phyloP scores from a whole-genome alignment of 331 rosid genomes.

The Saraca asoca region DNA sequence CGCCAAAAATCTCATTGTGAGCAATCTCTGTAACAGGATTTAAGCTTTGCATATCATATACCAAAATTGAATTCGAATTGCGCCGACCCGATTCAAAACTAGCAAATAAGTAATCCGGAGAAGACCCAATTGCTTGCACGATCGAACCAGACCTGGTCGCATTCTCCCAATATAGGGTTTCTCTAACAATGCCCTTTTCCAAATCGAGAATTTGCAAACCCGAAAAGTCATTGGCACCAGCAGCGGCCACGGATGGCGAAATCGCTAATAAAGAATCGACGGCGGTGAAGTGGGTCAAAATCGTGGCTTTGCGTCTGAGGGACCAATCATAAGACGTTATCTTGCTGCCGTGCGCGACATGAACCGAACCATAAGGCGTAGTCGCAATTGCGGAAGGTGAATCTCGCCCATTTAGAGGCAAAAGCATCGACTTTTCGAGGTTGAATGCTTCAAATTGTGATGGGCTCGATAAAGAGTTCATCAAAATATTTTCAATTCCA shows the following conservation, averaged over 20 bases:
- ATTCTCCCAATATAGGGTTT: slow-evolving; percentile 78
- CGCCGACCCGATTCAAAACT: slow-evolving; percentile 87
- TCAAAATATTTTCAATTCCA: slow-evolving; percentile 63
- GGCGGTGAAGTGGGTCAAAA: slow-evolving; percentile 77
- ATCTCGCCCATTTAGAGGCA: slow-evolving; percentile 77
- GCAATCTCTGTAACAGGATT: slow-evolving; percentile 54
- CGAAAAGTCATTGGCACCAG: slow-evolving; percentile 91
- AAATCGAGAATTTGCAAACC: slow-evolving; percentile 83
- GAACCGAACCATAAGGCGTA: slow-evolving; percentile 66
- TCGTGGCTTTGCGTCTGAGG: slow-evolving; percentile 69
- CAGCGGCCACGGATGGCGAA: slow-evolving; percentile 64
- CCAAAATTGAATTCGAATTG: slow-evolving; percentile 82
- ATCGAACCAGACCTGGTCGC: slow-evolving; percentile 81
- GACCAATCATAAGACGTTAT: slow-evolving; percentile 95
- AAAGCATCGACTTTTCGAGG: slow-evolving; percentile 60
- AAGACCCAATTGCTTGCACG: slow-evolving; percentile 81
- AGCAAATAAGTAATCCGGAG: slow-evolving; percentile 59
- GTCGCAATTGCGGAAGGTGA: slow-evolving; percentile 70
- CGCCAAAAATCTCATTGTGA: slow-evolving; percentile 82
- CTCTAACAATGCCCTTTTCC: slow-evolving; percentile 48
- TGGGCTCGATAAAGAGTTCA: slow-evolving; percentile 70
- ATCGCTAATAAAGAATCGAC: slow-evolving; percentile 79
- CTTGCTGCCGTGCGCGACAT: slow-evolving; percentile 88
- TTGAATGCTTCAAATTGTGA: slow-evolving; percentile 81
- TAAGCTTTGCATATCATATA: slow-evolving; percentile 61